Conservation (phyloP, 331 rosid species). For the Pyracantha coccinea region DNA sequence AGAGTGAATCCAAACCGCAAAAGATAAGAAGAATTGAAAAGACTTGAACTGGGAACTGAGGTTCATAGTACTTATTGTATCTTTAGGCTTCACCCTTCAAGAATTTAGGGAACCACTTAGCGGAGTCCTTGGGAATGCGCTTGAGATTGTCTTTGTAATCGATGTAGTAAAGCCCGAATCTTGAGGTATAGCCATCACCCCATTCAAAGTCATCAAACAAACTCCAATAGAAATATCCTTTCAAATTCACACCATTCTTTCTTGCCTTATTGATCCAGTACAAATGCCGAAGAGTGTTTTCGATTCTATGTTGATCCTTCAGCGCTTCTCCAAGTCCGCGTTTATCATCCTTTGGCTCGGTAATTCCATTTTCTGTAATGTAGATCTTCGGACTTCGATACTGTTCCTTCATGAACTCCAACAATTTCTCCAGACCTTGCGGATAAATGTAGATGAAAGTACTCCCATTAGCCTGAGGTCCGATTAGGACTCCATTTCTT, state of each 20-base stretch:
- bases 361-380: constrained; percentile 7
- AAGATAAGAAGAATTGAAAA: no score
- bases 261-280: not conserved
- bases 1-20: no score
- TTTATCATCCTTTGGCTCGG: not conserved
- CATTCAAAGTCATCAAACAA: constrained; percentile 2
- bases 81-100: not conserved
- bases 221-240: constrained; percentile 2
- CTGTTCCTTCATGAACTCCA: constrained; percentile 1
- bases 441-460: not conserved
- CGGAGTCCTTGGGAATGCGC: constrained; percentile 8
- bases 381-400: not conserved
- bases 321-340: not conserved
- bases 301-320: not conserved
- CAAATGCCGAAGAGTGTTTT: not conserved
- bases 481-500: not conserved
- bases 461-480: constrained; percentile 5
- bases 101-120: constrained; percentile 3
- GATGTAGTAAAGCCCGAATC: not conserved
- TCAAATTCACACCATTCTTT: not conserved
- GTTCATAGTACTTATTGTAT: no score
- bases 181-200: not conserved
- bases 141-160: constrained; percentile 6
- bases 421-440: not conserved
- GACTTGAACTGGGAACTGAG: no score